Evolutionary conservation across 2,329 filamentous ascomycete genomes (phyloP), one percentile per base, ranked within the genome.

Genomic region (Scedosporium minutisporum): DNA sequence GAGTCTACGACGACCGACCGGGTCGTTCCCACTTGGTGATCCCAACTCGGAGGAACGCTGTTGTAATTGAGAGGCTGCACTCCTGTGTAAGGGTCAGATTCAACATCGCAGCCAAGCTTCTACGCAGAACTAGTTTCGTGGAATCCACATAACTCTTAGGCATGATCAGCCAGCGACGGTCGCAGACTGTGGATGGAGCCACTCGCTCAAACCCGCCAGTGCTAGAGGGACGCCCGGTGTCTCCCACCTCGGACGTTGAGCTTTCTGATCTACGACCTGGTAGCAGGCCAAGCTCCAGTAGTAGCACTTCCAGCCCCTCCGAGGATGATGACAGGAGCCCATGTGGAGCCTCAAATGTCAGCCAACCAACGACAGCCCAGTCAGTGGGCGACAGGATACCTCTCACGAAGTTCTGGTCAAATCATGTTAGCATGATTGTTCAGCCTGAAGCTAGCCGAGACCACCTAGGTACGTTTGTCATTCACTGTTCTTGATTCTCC

Each of bases 381-480:
- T 25, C 60, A 29, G 10, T 55, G 16, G 29, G 33, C 16, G 33
- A 58, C 38, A 51, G 46, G 38, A 16, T 53, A 1, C 48, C 51
- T 21, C 21, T 58, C 38, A 12, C 29, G 21, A 23, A 18, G 10
- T 63, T 63, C 38, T 63, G 61, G 61, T 18, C 55, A 16, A 59
- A 25, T 16, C 41, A 63, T 25, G 57, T 63, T 18, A 60, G 42
- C 46, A 63, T 59, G 41, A 46, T 59, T 14, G 61, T 60, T 57
- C 57, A 63, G 55, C 57, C 55, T 63, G 55, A 58, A 63, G 55
- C 25, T 63, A 60, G 55, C 55, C 61, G 61, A 63, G 61, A 63
- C 41, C 61, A 63, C 25, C 44, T 63, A 38, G 61, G 61, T 63
- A 63, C 14, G 61, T 63, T 41, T 51, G 10, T 16, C 18, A n/a